Conservation (phyloP, 1,284 basidiomycete genomes). For the Microbotryum intermedium region DNA sequence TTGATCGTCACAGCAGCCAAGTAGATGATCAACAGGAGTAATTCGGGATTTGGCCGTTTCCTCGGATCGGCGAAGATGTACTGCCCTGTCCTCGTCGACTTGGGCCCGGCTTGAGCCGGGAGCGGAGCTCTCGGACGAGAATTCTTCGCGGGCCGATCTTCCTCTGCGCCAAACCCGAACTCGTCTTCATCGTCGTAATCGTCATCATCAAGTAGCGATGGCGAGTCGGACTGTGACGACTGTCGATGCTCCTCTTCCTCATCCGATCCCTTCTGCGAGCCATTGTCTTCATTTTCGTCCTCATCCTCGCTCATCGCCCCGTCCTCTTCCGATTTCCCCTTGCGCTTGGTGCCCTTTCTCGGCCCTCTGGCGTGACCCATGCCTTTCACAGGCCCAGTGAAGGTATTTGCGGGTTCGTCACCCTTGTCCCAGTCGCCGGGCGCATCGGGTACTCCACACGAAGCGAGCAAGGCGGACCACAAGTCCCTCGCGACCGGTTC, state of each 20-base stretch:
- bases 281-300: background rate
- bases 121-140: conserved; percentile 4
- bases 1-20: conserved; percentile 27
- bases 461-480: conserved; percentile 15
- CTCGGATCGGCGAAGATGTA: conserved; percentile 11
- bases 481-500: conserved; percentile 21
- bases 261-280: background rate
- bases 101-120: background rate
- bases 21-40: conserved; percentile 29
- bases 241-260: background rate
- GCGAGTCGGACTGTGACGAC: background rate
- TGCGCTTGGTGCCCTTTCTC: background rate
- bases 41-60: conserved; percentile 11
- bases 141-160: background rate
- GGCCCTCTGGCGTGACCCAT: conserved; percentile 1
- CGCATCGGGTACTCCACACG: conserved; percentile 1
- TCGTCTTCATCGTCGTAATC: conserved; percentile 1
- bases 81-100: background rate
- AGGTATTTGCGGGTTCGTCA: conserved; percentile 18
- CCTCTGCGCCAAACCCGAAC: background rate
- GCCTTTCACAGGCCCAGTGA: conserved; percentile 15
- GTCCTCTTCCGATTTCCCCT: background rate
- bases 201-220: background rate
- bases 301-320: background rate
- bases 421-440: conserved; percentile 14